phyloP scores from a whole-genome alignment of 768 basidiomycete genomes.

The Lentinula aciculospora region DNA sequence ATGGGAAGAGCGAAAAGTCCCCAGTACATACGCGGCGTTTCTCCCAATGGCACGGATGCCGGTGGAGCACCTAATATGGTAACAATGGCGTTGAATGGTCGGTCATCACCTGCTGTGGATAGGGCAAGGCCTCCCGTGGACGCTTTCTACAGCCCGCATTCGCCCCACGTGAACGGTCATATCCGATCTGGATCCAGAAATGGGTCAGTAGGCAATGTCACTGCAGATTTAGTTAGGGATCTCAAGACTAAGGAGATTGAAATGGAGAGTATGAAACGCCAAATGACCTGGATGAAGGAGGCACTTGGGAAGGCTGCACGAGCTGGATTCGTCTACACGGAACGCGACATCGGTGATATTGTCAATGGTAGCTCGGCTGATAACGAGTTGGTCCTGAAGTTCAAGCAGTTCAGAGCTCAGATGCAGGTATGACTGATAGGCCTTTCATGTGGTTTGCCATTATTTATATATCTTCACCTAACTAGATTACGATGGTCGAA shows the following conservation, averaged over 20 bases:
- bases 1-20: constrained; percentile 57
- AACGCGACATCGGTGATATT: constrained; percentile 36
- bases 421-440: constrained; percentile 59
- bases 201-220: constrained; percentile 62
- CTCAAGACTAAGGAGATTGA: constrained; percentile 80
- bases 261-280: constrained; percentile 67
- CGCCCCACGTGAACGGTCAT: constrained; percentile 41
- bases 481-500: constrained; percentile 62
- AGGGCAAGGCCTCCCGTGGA: constrained; percentile 50
- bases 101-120: constrained; percentile 54
- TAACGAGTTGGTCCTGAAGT: constrained; percentile 67
- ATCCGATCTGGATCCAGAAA: constrained; percentile 36
- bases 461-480: constrained; percentile 6
- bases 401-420: constrained; percentile 85
- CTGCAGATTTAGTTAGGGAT: constrained; percentile 74
- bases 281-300: constrained; percentile 83
- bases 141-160: constrained; percentile 37
- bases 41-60: constrained; percentile 38
- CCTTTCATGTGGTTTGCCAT: constrained; percentile 8
- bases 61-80: constrained; percentile 49
- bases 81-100: constrained; percentile 49
- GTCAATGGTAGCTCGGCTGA: constrained; percentile 45
- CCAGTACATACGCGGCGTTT: constrained; percentile 49
- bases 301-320: constrained; percentile 70
- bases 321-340: constrained; percentile 69